Evolutionary conservation across 148 eudicot species (phyloP).

Genomic region (Mesembryanthemum crystallinum): DNA sequence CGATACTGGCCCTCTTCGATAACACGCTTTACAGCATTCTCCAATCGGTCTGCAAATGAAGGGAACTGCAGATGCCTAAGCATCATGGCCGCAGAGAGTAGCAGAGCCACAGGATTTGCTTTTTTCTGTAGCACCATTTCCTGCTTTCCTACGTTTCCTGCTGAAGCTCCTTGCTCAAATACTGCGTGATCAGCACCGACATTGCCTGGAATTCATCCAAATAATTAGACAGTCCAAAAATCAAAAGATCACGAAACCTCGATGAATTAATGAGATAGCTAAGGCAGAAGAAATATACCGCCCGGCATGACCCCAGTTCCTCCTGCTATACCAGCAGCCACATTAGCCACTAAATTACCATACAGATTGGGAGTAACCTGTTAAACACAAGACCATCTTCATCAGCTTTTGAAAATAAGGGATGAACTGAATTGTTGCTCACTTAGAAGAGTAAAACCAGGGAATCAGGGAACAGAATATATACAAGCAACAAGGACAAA

Average conservation of each 20-base stretch:
- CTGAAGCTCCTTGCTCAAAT: constrained; percentile 94
- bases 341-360: constrained; percentile 78
- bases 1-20: constrained; percentile 50
- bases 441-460: not conserved
- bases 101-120: constrained; percentile 81
- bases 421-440: not conserved
- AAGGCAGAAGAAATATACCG: constrained; percentile 36
- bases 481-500: not conserved
- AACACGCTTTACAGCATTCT: constrained; percentile 56
- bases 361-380: constrained; percentile 90
- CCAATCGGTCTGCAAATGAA: constrained; percentile 69
- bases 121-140: constrained; percentile 58
- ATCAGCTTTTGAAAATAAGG: too few species aligned
- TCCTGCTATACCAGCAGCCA: constrained; percentile 87
- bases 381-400: constrained; percentile 17
- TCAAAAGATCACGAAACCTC: too few species aligned
- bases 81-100: constrained; percentile 85
- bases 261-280: too few species aligned
- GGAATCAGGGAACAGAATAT: too few species aligned
- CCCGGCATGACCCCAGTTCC: constrained; percentile 92
- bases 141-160: constrained; percentile 79
- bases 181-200: constrained; percentile 78
- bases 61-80: constrained; percentile 81
- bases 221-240: not conserved
- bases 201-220: constrained; percentile 44